A percentile compares a stretch with the other conserved stretches of the same genome.
Conservation (phyloP, 1,139 yeast genomes). For the Chernovozyma aurita region DNA sequence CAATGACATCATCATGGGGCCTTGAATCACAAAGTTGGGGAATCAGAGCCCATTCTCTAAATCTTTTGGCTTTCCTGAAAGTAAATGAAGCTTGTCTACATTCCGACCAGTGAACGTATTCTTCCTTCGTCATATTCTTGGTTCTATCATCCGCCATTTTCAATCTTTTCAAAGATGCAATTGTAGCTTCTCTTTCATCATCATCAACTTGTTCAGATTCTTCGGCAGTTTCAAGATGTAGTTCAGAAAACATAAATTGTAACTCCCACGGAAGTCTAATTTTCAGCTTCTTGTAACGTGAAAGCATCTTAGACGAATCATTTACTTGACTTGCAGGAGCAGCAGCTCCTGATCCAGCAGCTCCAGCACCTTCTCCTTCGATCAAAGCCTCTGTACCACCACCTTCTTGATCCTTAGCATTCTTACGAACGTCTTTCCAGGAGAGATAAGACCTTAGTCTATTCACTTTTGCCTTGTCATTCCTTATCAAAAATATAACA, state of each 20-base stretch:
- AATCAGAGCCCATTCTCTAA: slow-evolving; percentile 95
- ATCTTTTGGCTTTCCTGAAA: slow-evolving; percentile 85
- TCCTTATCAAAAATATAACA: slow-evolving; percentile 84
- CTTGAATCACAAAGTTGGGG: slow-evolving; percentile 80
- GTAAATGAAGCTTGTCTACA: slow-evolving; percentile 98
- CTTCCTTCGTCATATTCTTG: slow-evolving; percentile 89
- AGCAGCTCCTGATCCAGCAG: slow-evolving; percentile 29
- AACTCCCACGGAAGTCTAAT: slow-evolving; percentile 94
- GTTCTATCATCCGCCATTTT: slow-evolving; percentile 95
- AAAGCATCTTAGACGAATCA: slow-evolving; percentile 54
- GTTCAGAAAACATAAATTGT: slow-evolving; percentile 89
- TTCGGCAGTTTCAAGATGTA: slow-evolving; percentile 78
- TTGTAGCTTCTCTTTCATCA: slow-evolving; percentile 83
- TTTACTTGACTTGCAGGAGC: slow-evolving; percentile 27
- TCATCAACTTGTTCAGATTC: slow-evolving; percentile 80
- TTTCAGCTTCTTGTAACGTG: slow-evolving; percentile 68
- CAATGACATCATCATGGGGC: slow-evolving; percentile 95
- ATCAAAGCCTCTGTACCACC: slow-evolving; percentile 63
- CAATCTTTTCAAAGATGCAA: slow-evolving; percentile 80
- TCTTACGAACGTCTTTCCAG: slow-evolving; percentile 97
- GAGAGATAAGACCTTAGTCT: slow-evolving; percentile 84
- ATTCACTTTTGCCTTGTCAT: slow-evolving; percentile 91
- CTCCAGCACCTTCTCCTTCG: slow-evolving; percentile 32
- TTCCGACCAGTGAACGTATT: slow-evolving; percentile 98
- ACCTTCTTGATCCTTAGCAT: slow-evolving; percentile 92